phyloP scores from a whole-genome alignment of 257 asterid species.

The Gentiana straminea region DNA sequence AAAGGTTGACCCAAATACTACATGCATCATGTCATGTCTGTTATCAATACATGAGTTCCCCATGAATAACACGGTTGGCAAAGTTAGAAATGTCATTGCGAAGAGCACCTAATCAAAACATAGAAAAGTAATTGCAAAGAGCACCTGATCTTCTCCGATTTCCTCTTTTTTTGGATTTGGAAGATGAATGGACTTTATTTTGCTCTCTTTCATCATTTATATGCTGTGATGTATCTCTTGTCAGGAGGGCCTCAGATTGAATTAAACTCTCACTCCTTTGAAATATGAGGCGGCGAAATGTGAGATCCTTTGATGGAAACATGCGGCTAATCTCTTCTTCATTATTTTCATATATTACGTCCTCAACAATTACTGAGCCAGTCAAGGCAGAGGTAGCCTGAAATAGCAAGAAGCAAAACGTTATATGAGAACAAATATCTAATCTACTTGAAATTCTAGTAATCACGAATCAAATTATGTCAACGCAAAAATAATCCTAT shows the following conservation, averaged over 20 bases:
- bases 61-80: too few relatives aligned
- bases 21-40: too few relatives aligned
- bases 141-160: slow-evolving; percentile 27
- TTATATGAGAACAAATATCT: too few relatives aligned
- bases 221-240: slow-evolving; percentile 24
- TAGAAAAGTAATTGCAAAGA: slow-evolving; percentile 9
- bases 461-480: too few relatives aligned
- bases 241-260: slow-evolving; percentile 88
- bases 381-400: slow-evolving; percentile 72
- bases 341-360: slow-evolving; percentile 55
- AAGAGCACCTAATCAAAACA: too few relatives aligned
- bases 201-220: slow-evolving; percentile 20
- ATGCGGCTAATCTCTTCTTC: slow-evolving; percentile 33
- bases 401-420: slow-evolving; percentile 1
- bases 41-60: too few relatives aligned
- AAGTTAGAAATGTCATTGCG: too few relatives aligned
- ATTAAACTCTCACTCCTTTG: slow-evolving; percentile 63
- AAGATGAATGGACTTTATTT: slow-evolving; percentile 21
- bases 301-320: slow-evolving; percentile 37
- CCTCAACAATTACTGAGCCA: slow-evolving; percentile 80
- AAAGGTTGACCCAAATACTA: background rate
- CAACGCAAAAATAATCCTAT: too few relatives aligned
- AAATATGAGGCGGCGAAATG: slow-evolving; percentile 76
- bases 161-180: slow-evolving; percentile 38
- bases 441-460: too few relatives aligned